These are phyloP conservation scores for Zanthoxylum bungeanum DNA, from an alignment of 345 rosid genomes.

Conservation along the genomic window DNA sequence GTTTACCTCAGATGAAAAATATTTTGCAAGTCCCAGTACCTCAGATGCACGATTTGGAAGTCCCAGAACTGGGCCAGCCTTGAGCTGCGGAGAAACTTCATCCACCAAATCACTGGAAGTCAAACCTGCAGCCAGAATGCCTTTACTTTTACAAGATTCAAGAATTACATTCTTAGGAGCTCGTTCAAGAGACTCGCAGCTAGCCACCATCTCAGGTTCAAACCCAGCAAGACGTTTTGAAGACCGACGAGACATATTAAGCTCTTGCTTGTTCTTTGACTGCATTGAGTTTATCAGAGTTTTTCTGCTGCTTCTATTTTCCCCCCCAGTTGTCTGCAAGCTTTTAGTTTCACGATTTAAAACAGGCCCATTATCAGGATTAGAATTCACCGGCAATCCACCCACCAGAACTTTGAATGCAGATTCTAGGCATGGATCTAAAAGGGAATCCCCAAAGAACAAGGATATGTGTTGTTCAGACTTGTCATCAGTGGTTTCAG, in stretches of 20 bases:
- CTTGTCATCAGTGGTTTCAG: slow-evolving; percentile 15
- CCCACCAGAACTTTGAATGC: slow-evolving; percentile 33
- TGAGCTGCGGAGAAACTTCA: slow-evolving; percentile 20
- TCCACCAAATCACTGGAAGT: slow-evolving; percentile 2
- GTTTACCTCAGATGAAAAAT: not conserved
- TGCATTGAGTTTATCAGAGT: slow-evolving; percentile 16
- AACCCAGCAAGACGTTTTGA: slow-evolving; percentile 24
- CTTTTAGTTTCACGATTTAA: slow-evolving; percentile 18
- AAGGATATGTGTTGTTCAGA: slow-evolving; percentile 17
- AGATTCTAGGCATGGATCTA: slow-evolving; percentile 34
- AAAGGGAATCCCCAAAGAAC: slow-evolving; percentile 20
- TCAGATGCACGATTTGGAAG: slow-evolving; percentile 1
- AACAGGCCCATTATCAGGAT: slow-evolving; percentile 9
- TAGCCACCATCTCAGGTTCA: slow-evolving; percentile 21
- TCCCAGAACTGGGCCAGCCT: not conserved
- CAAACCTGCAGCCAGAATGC: slow-evolving; percentile 1
- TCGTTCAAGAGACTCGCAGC: not conserved
- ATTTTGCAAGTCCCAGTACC: not conserved
- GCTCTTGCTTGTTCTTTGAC: slow-evolving; percentile 22
- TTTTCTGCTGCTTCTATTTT: slow-evolving; percentile 9
- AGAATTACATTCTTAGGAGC: not conserved
- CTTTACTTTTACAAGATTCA: slow-evolving; percentile 2
- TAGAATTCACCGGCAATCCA: slow-evolving; percentile 12
- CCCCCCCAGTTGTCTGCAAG: not conserved
- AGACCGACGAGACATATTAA: slow-evolving; percentile 17